A percentile compares a stretch with the other conserved stretches of the same genome.
phyloP scores from a whole-genome alignment of 73 alveolate species.

The Vitrella brassicaformis region DNA sequence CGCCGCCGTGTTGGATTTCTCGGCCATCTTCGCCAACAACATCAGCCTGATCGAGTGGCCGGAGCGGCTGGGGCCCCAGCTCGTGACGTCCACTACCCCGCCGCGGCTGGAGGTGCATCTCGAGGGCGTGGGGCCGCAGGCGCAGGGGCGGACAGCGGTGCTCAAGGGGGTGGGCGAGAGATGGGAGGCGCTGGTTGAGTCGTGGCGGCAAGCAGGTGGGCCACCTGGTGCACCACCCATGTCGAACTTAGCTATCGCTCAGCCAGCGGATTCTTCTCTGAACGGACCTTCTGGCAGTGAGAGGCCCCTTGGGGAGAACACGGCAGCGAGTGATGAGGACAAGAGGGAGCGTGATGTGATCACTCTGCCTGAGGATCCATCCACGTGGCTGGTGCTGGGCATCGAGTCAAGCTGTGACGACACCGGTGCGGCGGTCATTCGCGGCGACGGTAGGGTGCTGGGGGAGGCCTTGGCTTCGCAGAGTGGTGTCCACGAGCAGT shows the following conservation, averaged over 20 bases:
- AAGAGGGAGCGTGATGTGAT: too few species aligned
- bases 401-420: constrained; percentile 31
- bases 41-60: constrained; percentile 35
- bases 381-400: constrained; percentile 10
- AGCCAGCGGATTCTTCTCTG: not conserved
- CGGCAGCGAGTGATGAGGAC: too few species aligned
- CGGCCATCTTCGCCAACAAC: not conserved
- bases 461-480: constrained; percentile 30
- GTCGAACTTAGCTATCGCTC: not conserved
- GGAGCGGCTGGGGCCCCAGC: constrained; percentile 23
- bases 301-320: too few species aligned
- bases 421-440: constrained; percentile 23
- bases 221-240: not conserved
- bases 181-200: not conserved
- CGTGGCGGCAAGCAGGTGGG: not conserved
- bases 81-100: not conserved
- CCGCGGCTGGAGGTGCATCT: not conserved
- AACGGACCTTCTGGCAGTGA: too few species aligned
- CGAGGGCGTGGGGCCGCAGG: not conserved
- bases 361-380: too few species aligned
- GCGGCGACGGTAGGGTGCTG: constrained; percentile 27
- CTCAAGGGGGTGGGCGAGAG: not conserved
- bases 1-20: constrained; percentile 30
- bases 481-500: constrained; percentile 27
- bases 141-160: constrained; percentile 9